Conservation (phyloP, 495 filamentous ascomycete species). For the Letharia lupina region DNA sequence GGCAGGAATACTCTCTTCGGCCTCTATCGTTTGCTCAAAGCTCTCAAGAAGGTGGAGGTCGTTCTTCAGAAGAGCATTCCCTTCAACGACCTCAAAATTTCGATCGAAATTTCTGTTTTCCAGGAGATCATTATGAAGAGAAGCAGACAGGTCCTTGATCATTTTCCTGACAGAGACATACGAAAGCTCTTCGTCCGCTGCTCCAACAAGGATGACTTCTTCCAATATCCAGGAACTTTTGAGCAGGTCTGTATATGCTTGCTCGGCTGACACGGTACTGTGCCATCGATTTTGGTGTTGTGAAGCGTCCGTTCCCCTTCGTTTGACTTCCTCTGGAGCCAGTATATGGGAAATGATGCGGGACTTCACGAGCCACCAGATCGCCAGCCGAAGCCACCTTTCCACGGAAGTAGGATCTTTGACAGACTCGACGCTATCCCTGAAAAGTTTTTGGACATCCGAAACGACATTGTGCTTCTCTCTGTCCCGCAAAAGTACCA, state of each 20-base stretch:
- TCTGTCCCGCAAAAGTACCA: constrained; percentile 7
- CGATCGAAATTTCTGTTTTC: not conserved
- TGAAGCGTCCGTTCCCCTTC: not conserved
- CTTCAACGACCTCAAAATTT: not conserved
- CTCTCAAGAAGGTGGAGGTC: constrained; percentile 17
- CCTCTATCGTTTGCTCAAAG: constrained; percentile 20
- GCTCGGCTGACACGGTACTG: constrained; percentile 13
- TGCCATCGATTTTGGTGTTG: constrained; percentile 15
- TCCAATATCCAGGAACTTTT: constrained; percentile 21
- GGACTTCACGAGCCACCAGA: constrained; percentile 21
- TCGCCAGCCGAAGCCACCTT: constrained; percentile 19
- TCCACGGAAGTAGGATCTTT: constrained; percentile 3
- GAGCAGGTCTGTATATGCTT: constrained; percentile 18
- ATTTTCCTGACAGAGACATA: constrained; percentile 4
- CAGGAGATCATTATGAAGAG: constrained; percentile 9
- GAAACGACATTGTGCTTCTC: constrained; percentile 12
- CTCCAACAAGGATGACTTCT: constrained; percentile 10
- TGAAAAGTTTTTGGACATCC: constrained; percentile 5
- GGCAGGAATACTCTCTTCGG: constrained; percentile 8
- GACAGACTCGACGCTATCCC: constrained; percentile 5
- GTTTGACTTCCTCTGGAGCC: not conserved
- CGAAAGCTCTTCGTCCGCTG: constrained; percentile 5
- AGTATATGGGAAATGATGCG: constrained; percentile 1
- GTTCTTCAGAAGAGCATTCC: not conserved
- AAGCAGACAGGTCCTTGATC: constrained; percentile 10